Conservation (phyloP, 768 basidiomycete species). For the Hericium alpestre region DNA sequence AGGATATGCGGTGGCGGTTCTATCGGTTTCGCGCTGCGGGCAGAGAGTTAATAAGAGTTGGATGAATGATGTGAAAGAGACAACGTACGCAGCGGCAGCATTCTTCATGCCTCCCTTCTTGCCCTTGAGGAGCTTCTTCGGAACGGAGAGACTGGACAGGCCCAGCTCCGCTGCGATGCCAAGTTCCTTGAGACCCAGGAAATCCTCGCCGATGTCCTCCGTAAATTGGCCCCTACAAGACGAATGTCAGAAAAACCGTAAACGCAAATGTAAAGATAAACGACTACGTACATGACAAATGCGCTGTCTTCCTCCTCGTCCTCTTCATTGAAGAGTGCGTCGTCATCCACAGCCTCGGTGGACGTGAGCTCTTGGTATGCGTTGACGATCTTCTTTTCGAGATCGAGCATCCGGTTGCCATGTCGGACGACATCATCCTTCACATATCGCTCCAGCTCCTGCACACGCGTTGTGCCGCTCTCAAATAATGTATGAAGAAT, state of each 20-base stretch:
- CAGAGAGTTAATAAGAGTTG: background rate
- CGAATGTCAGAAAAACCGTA: background rate
- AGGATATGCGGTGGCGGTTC: slow-evolving; percentile 77
- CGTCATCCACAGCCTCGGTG: slow-evolving; percentile 46
- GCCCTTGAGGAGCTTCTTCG: slow-evolving; percentile 63
- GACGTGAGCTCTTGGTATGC: slow-evolving; percentile 63
- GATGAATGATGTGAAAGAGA: background rate
- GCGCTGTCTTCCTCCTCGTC: slow-evolving; percentile 56
- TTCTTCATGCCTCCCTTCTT: slow-evolving; percentile 26
- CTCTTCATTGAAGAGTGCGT: slow-evolving; percentile 42
- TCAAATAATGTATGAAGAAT: slow-evolving; percentile 86
- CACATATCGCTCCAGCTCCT: slow-evolving; percentile 79
- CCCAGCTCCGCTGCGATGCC: slow-evolving; percentile 85
- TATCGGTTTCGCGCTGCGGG: slow-evolving; percentile 44
- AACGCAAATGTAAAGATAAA: background rate
- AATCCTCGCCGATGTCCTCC: slow-evolving; percentile 83
- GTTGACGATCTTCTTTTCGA: slow-evolving; percentile 78
- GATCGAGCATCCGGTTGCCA: slow-evolving; percentile 60
- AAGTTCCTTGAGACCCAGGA: slow-evolving; percentile 77
- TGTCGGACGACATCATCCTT: slow-evolving; percentile 82
- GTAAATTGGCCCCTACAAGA: slow-evolving; percentile 69
- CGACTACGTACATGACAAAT: slow-evolving; percentile 46
- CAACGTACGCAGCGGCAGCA: slow-evolving; percentile 38
- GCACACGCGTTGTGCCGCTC: slow-evolving; percentile 67
- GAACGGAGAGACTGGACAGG: slow-evolving; percentile 65